A percentile compares a stretch with the other conserved stretches of the same genome.
phyloP scores from a whole-genome alignment of 371 early-diverging fungal species.

The Rhizopus stolonifer region DNA sequence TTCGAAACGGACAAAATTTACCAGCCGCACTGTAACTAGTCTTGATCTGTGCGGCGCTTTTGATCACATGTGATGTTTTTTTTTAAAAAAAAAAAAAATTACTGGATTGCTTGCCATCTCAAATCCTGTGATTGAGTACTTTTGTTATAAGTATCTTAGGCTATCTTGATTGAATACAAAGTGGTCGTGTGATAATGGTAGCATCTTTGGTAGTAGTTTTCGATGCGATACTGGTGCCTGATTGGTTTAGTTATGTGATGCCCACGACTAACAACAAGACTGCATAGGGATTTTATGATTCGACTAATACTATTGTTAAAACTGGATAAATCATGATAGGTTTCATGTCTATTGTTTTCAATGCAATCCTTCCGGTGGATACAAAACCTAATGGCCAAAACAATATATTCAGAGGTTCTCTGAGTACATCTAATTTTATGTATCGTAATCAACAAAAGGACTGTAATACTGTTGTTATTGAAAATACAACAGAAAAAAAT shows the following conservation, averaged over 20 bases:
- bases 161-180: slow-evolving; percentile 58
- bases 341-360: slow-evolving; percentile 51
- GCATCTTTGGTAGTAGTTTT: slow-evolving; percentile 46
- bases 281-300: slow-evolving; percentile 49
- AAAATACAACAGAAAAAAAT: not conserved
- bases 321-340: slow-evolving; percentile 58
- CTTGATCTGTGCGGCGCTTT: slow-evolving; percentile 52
- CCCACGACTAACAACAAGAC: slow-evolving; percentile 37
- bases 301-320: slow-evolving; percentile 50
- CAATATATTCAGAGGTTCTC: not conserved
- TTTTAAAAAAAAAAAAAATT: slow-evolving; percentile 56
- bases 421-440: not conserved
- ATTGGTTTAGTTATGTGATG: slow-evolving; percentile 55
- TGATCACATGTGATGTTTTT: slow-evolving; percentile 58
- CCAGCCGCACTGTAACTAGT: no score
- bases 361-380: slow-evolving; percentile 44
- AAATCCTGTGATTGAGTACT: slow-evolving; percentile 49
- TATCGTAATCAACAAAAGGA: not conserved
- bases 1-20: not conserved
- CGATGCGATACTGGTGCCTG: slow-evolving; percentile 54
- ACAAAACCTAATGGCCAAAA: not conserved
- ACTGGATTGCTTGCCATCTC: slow-evolving; percentile 59
- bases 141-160: slow-evolving; percentile 61
- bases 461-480: not conserved
- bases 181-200: slow-evolving; percentile 60